Evolutionary conservation across 768 basidiomycete genomes (phyloP).

Genomic region (Phlebiopsis gigantea): DNA sequence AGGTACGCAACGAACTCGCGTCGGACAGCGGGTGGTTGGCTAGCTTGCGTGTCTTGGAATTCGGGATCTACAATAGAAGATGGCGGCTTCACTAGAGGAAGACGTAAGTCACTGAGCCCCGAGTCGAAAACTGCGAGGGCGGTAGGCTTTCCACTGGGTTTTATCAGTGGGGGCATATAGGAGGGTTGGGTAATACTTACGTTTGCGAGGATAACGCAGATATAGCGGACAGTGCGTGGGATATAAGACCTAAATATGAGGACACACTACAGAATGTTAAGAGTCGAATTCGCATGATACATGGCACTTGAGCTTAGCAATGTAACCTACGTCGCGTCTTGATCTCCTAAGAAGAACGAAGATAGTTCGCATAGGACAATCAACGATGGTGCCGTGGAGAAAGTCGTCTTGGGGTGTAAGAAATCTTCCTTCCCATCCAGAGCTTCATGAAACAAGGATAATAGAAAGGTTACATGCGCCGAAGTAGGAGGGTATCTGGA

Average conservation of each 20-base stretch:
- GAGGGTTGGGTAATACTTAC: conserved; percentile 15
- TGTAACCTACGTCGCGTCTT: conserved; percentile 19
- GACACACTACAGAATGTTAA: conserved; percentile 29
- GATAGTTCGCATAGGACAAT: conserved; percentile 60
- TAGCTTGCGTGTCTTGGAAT: conserved; percentile 16
- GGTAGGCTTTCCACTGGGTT: conserved; percentile 18
- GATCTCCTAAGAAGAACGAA: conserved; percentile 36
- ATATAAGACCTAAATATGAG: conserved; percentile 47
- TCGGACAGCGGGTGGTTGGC: conserved; percentile 10
- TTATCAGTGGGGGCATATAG: background rate
- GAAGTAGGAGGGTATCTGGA: conserved; percentile 61
- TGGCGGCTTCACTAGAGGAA: conserved; percentile 19
- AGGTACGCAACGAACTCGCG: conserved; percentile 35
- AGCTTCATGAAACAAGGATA: conserved; percentile 43
- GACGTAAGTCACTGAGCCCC: conserved; percentile 27
- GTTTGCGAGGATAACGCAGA: conserved; percentile 29
- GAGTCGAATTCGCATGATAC: conserved; percentile 13
- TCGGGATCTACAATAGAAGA: conserved; percentile 13
- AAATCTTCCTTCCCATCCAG: conserved; percentile 18
- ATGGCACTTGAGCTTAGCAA: conserved; percentile 24
- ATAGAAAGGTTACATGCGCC: conserved; percentile 46
- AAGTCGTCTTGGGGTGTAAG: conserved; percentile 28
- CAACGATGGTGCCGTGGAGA: conserved; percentile 41
- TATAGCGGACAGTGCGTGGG: conserved; percentile 39
- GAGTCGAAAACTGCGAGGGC: conserved; percentile 59